Conservation (phyloP, 306 rosid species). For the Cucurbita pepo region DNA sequence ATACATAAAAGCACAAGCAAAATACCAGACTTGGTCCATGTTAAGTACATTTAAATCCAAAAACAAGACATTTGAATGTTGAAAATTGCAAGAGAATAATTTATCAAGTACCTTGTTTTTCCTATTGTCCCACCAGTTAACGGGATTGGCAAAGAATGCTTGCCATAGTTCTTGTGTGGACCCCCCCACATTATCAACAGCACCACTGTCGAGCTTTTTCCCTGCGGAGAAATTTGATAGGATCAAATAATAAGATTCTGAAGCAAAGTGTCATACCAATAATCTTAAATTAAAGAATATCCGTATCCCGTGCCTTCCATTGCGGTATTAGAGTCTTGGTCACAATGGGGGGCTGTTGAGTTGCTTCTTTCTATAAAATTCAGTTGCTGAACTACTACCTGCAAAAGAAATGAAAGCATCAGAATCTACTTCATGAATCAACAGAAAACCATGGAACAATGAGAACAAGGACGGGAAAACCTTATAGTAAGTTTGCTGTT, state of each 20-base stretch:
- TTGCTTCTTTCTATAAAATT: conserved; percentile 54
- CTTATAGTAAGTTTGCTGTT: conserved; percentile 75
- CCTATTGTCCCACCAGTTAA: conserved; percentile 55
- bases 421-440: neutral
- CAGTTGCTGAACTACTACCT: conserved; percentile 82
- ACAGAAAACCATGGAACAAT: neutral
- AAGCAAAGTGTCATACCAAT: neutral
- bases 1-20: neutral
- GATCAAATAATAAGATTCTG: neutral
- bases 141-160: conserved; percentile 46
- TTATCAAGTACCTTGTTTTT: conserved; percentile 30
- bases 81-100: neutral
- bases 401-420: conserved; percentile 4
- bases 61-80: neutral
- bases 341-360: conserved; percentile 16
- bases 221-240: conserved; percentile 16
- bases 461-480: conserved; percentile 13
- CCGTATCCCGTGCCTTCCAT: conserved; percentile 37
- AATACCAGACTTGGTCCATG: neutral
- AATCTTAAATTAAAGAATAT: neutral
- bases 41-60: neutral
- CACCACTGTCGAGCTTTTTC: conserved; percentile 23
- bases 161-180: conserved; percentile 73
- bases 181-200: conserved; percentile 25
- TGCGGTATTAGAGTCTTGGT: conserved; percentile 32